These are phyloP conservation scores for Penicillium manginii DNA, from an alignment of 495 filamentous ascomycete species.

Conservation along the genomic window DNA sequence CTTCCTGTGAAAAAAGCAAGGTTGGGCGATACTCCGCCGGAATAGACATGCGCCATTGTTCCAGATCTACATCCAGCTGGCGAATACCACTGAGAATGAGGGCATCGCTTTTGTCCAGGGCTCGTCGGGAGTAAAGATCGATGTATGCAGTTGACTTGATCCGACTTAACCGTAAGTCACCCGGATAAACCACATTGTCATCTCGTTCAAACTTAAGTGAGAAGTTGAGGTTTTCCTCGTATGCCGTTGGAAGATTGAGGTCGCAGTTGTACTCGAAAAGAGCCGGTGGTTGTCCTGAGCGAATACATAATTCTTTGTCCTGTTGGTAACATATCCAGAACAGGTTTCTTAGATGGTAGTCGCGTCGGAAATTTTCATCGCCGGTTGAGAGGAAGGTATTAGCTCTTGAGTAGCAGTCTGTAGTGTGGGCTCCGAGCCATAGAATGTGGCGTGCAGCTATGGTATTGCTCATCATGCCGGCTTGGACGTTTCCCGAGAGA, in stretches of 20 bases:
- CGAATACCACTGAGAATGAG: slow-evolving; percentile 39
- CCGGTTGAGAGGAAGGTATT: not conserved
- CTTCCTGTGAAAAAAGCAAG: slow-evolving; percentile 24
- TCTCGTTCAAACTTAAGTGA: not conserved
- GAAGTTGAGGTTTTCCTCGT: slow-evolving; percentile 19
- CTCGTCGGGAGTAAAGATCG: slow-evolving; percentile 34
- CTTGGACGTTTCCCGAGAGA: slow-evolving; percentile 3
- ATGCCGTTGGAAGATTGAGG: slow-evolving; percentile 34
- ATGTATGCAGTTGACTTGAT: slow-evolving; percentile 42
- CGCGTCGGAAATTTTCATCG: not conserved
- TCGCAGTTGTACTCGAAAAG: slow-evolving; percentile 45
- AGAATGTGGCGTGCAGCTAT: slow-evolving; percentile 4
- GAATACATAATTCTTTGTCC: slow-evolving; percentile 42
- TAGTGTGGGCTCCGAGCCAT: slow-evolving; percentile 2
- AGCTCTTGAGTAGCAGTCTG: not conserved
- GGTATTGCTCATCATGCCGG: slow-evolving; percentile 5
- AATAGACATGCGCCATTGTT: slow-evolving; percentile 2
- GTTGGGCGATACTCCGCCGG: not conserved
- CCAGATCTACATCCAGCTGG: slow-evolving; percentile 29
- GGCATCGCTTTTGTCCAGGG: slow-evolving; percentile 40
- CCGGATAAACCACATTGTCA: slow-evolving; percentile 27
- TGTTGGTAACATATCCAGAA: slow-evolving; percentile 45
- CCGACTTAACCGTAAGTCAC: slow-evolving; percentile 34
- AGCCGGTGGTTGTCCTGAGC: slow-evolving; percentile 40
- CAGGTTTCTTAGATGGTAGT: slow-evolving; percentile 32